These are phyloP conservation scores for Hippophae gyantsensis DNA, from an alignment of 306 rosid species.

Conservation along the genomic window DNA sequence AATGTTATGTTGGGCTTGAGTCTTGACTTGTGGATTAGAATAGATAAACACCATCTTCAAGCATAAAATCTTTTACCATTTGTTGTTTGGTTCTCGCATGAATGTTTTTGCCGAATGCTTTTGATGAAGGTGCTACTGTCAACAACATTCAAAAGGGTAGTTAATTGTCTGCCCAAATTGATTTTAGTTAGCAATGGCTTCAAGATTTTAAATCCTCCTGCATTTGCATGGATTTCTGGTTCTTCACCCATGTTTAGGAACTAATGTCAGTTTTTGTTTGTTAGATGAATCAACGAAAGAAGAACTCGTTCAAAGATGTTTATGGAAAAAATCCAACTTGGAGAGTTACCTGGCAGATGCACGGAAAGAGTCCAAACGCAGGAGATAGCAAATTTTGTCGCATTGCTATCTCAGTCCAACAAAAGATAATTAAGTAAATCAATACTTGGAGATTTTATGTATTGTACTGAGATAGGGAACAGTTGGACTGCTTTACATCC, in stretches of 20 bases:
- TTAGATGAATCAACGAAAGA: conserved; percentile 71
- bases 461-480: conserved; percentile 1
- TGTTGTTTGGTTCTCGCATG: no score
- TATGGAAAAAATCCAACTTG: conserved; percentile 79
- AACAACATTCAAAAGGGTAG: no score
- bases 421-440: conserved; percentile 8
- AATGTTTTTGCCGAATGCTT: no score
- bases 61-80: no score
- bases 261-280: conserved; percentile 16
- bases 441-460: not conserved
- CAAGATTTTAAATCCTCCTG: no score
- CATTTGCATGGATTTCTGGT: not conserved
- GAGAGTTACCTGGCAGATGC: conserved; percentile 58
- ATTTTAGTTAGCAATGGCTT: no score
- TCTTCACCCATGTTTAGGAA: not conserved
- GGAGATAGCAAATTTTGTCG: conserved; percentile 35
- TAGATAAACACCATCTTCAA: no score
- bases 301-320: conserved; percentile 59
- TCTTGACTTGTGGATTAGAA: no score
- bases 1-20: no score
- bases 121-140: no score
- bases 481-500: not conserved
- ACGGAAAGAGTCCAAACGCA: conserved; percentile 56
- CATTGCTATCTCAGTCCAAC: conserved; percentile 6
- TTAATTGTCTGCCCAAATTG: no score